phyloP scores from a whole-genome alignment of 805 yeast species.

The Millerozyma acaciae region DNA sequence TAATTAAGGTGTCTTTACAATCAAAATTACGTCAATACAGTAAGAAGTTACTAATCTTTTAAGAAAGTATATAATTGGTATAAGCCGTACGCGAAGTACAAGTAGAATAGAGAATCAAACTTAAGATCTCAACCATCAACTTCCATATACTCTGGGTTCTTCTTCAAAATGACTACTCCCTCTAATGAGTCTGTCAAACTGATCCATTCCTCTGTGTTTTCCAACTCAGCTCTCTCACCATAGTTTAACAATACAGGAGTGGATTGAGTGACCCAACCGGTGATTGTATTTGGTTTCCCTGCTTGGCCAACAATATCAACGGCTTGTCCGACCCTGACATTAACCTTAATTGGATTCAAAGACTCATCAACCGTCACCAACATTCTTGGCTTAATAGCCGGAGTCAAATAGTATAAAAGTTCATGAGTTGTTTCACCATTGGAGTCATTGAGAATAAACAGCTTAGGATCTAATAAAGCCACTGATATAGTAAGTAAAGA shows the following conservation, averaged over 20 bases:
- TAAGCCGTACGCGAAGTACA: too few relatives aligned
- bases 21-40: too few relatives aligned
- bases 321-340: slow-evolving; percentile 97
- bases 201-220: slow-evolving; percentile 81
- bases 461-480: slow-evolving; percentile 79
- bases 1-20: too few relatives aligned
- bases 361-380: slow-evolving; percentile 89
- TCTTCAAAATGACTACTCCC: slow-evolving; percentile 88
- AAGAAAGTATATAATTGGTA: too few relatives aligned
- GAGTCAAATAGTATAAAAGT: slow-evolving; percentile 77
- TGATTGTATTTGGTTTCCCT: slow-evolving; percentile 96
- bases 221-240: slow-evolving; percentile 97
- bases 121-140: slow-evolving; percentile 34
- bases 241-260: slow-evolving; percentile 92
- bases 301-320: slow-evolving; percentile 99
- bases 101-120: background rate
- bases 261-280: slow-evolving; percentile 99
- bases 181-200: slow-evolving; percentile 79
- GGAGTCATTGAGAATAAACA: slow-evolving; percentile 69
- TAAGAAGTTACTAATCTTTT: too few relatives aligned
- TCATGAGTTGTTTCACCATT: slow-evolving; percentile 55
- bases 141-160: slow-evolving; percentile 81
- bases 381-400: slow-evolving; percentile 90
- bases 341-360: slow-evolving; percentile 87
- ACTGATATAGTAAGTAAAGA: slow-evolving; percentile 81